Conservation (phyloP, 164 flowering plant species). For the Paratinospora sagittata region DNA sequence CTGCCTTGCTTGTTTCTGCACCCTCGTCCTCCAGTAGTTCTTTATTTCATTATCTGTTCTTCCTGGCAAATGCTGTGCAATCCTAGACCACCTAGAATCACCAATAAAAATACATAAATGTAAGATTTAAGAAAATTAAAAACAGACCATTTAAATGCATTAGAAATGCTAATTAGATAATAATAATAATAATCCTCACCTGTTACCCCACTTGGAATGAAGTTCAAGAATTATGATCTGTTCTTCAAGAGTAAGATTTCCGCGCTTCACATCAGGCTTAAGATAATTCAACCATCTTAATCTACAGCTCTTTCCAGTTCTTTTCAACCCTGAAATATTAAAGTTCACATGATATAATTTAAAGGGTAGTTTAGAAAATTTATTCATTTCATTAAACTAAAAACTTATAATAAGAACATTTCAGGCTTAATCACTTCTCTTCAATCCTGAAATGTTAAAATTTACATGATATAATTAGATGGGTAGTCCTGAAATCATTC, state of each 20-base stretch:
- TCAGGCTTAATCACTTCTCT: constrained; percentile 78
- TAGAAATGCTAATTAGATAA: background rate
- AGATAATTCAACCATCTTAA: constrained; percentile 82
- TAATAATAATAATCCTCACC: constrained; percentile 27
- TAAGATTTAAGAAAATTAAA: background rate
- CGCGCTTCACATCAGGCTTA: constrained; percentile 72
- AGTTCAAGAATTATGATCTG: constrained; percentile 75
- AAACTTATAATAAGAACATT: constrained; percentile 10
- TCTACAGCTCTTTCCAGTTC: constrained; percentile 91
- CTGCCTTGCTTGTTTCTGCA: constrained; percentile 68
- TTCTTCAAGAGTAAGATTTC: constrained; percentile 66
- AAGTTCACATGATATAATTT: background rate
- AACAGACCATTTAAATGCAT: background rate
- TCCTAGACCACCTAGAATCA: constrained; percentile 72
- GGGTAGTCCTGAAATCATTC: background rate
- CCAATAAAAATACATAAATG: background rate
- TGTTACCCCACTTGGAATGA: constrained; percentile 85
- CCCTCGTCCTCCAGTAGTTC: constrained; percentile 86
- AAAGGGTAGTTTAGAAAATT: background rate
- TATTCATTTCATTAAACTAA: background rate
- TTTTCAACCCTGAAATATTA: constrained; percentile 47
- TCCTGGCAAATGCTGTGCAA: constrained; percentile 80
- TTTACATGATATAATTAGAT: background rate
- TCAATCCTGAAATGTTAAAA: constrained; percentile 38
- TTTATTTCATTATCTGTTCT: constrained; percentile 90